Evolutionary conservation across 495 filamentous ascomycete species (phyloP), one percentile per base, ranked within the genome.

Genomic region (Aspergillus homomorphus): DNA sequence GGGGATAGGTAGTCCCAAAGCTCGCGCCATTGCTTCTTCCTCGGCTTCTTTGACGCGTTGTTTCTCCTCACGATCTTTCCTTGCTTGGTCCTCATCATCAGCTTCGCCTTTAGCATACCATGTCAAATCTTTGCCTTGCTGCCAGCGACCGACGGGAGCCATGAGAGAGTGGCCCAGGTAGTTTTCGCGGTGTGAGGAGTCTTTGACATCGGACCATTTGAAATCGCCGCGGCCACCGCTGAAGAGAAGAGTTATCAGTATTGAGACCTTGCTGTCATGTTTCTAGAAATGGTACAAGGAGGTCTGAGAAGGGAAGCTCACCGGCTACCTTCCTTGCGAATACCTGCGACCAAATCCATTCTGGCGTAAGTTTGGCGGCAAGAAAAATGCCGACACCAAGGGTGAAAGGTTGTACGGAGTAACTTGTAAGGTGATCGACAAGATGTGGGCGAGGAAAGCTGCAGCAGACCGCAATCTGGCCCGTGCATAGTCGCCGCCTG

Each of bases 121-220:
- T 43, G 69, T 78, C 6, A 97, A 77, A 63, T 98, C 93, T 56
- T 82, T 83, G n/a, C 84, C 84, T 62, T 94, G 89, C 63, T 96
- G 92, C 94, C 95, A 98, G 51, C 94, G 89, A 12, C 94, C 94
- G 12, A 98, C 95, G 0, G 94, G 83, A 5, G 94, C 94, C 85
- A 95, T 98, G 52, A 98, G 68, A 21, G 90, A 95, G 71, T 98
- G 94, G 44, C 95, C 94, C 0, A 98, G 87, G 71, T 98, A 98
- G 73, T 98, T 97, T 69, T 98, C 93, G 64, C 94, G 90, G 65
- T 97, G 92, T 43, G 81, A 73, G 42, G 91, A 92, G 51, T 81
- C 83, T 64, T 92, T 87, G 67, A 98, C 94, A 66, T 96, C 90
- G 61, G 92, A 88, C 94, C 94, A 98, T 76, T 86, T 90, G 82